Conservation (phyloP, 495 filamentous ascomycete species). For the Penicillium manginii region DNA sequence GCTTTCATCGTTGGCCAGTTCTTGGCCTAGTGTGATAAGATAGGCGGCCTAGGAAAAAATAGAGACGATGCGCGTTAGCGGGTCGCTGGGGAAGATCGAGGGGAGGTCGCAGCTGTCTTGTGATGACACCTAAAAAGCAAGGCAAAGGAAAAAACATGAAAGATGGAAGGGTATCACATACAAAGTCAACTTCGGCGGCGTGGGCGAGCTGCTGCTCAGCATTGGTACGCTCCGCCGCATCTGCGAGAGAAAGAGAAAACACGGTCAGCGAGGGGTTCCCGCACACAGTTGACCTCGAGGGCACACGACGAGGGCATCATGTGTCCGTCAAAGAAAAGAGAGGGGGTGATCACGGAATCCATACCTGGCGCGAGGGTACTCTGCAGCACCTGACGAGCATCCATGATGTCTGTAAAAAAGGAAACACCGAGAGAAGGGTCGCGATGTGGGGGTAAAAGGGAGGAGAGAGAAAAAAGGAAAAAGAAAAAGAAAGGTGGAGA, state of each 20-base stretch:
- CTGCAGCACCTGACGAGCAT: conserved; percentile 84
- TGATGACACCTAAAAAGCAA: background rate
- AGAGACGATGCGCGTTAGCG: conserved; percentile 5
- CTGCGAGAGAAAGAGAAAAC: conserved; percentile 52
- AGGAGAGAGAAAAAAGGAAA: conserved; percentile 29
- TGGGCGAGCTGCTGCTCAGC: conserved; percentile 93
- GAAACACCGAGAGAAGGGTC: conserved; percentile 18
- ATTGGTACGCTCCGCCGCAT: conserved; percentile 83
- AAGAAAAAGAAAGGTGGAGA: conserved; percentile 32
- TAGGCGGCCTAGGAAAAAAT: conserved; percentile 71
- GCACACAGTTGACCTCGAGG: conserved; percentile 2
- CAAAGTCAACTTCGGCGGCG: conserved; percentile 91
- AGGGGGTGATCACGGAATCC: conserved; percentile 21
- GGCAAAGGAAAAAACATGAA: conserved; percentile 1
- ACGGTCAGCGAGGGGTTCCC: conserved; percentile 22
- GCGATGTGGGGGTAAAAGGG: conserved; percentile 29
- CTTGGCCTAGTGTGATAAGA: conserved; percentile 84
- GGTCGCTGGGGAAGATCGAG: background rate
- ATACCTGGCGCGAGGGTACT: conserved; percentile 88
- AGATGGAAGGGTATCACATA: conserved; percentile 56
- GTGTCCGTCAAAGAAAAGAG: background rate
- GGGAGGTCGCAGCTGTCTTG: background rate
- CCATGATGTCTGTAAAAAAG: conserved; percentile 57
- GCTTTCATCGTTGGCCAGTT: conserved; percentile 88
- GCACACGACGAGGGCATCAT: conserved; percentile 22